Evolutionary conservation across 306 rosid genomes (phyloP), one percentile per base, ranked within the genome.

Genomic region (Crotalaria pallida): DNA sequence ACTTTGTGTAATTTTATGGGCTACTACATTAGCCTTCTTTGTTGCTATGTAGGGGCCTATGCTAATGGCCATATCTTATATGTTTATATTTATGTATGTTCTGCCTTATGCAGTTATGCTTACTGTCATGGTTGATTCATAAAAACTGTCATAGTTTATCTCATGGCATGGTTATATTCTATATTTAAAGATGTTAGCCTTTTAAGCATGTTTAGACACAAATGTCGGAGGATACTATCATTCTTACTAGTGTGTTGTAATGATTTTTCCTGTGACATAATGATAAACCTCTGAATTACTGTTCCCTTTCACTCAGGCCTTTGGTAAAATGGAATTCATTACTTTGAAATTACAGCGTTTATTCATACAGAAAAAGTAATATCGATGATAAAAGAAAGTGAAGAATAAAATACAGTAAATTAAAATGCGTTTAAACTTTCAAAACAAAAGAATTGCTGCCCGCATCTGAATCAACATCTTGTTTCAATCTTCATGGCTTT

Each of bases 401-500:
- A 64, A 22, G 23, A 36, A n/a, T n/a, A n/a, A 24, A 15, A 41
- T 68, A 41, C 40, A 43, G 67, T 8, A 43, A 57, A 57, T 15
- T 7, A 34, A 61, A 38, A 62, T 11, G 23, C 22, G 22, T 61
- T 23, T 41, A 50, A 56, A 66, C 34, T 49, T 48, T 3, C 34
- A n/a, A 74, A 52, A 65, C 26, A 52, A 67, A 78, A 62, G 36
- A 72, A 66, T 72, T 49, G 70, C 56, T 19, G n/a, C 66, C 60
- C 1, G 21, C 56, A 45, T 21, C 41, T 13, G 48, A 65, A 58
- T 24, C 21, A 66, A 47, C 50, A 69, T 22, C 15, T 51, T 10
- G 21, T 44, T 58, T 80, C 80, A 89, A 60, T 53, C 79, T 72
- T 85, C 76, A 2, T 36, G 80, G 49, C 75, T 82, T 51, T 53